Base-by-base conservation (phyloP, 164 flowering plant genomes). In the Tetracentron sinense region DNA sequence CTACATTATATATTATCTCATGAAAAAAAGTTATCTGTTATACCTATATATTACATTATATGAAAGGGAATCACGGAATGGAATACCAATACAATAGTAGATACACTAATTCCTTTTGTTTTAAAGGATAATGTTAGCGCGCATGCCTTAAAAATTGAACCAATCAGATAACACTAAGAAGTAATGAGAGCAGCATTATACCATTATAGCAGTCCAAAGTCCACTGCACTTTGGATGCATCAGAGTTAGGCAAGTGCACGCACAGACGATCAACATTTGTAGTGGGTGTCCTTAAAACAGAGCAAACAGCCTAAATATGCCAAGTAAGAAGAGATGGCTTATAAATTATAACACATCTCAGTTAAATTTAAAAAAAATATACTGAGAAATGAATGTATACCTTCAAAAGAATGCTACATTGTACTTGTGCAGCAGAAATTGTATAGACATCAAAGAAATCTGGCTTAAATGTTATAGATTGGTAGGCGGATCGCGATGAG, bases 331-430 rank as follows among this genome's bases (percentile, higher is more conserved):
- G 50, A 54, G 8, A 21, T n/a, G 8, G 0, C 28, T 17, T 23
- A n/a, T n/a, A n/a, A n/a, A n/a, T n/a, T n/a, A n/a, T n/a, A 57
- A 5, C 27, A 58, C 31, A 52, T 52, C 42, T 21, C 20, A 16
- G 3, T 31, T 30, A 27, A 14, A 42, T 25, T 20, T 16, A 14
- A 20, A 70, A 5, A 19, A 57, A 51, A 67, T 22, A 33, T 31
- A 31, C 15, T 42, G 44, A 64, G 6, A 57, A 7, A 6, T 1
- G 47, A 30, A 42, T 20, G 2, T 61, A 30, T 72, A 88, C 97
- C 97, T 94, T 94, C 79, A 94, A 76, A 66, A 91, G 97, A 62
- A 94, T 83, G 66, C 97, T 94, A 55, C 81, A 89, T 52, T 88
- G 85, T 22, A 86, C 92, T 67, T 80, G 84, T 20, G 80, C 25